These are phyloP conservation scores for Vaccinium macrocarpon DNA, from an alignment of 148 eudicot genomes.

Conservation along the genomic window DNA sequence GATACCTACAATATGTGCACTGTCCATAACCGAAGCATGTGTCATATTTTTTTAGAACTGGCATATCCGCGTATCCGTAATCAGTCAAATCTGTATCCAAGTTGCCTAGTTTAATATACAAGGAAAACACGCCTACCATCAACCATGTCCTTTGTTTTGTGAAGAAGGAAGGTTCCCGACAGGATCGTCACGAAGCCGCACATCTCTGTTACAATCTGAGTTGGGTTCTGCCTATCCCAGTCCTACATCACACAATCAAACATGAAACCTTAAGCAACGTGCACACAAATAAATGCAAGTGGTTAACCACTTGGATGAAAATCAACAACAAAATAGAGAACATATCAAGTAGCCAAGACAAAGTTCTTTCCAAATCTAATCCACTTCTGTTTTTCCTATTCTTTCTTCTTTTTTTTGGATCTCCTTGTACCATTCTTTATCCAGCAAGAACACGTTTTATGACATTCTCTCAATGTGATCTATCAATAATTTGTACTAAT, in stretches of 20 bases:
- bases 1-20: background rate
- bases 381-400: background rate
- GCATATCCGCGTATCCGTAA: background rate
- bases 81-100: background rate
- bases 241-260: conserved; percentile 42
- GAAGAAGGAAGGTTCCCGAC: conserved; percentile 88
- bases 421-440: background rate
- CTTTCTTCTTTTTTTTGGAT: background rate
- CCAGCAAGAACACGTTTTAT: background rate
- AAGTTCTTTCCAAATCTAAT: background rate
- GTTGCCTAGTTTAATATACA: conserved; percentile 3
- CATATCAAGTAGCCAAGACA: background rate
- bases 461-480: background rate
- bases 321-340: background rate
- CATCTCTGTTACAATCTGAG: conserved; percentile 81
- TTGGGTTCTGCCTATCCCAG: conserved; percentile 80
- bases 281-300: background rate
- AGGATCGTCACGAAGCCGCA: conserved; percentile 91
- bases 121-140: conserved; percentile 36
- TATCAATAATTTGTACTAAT: background rate
- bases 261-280: background rate
- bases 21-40: conserved; percentile 14
- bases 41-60: conserved; percentile 37
- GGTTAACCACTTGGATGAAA: too few relatives aligned
- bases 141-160: conserved; percentile 78